Evolutionary conservation across 441 rosid species (phyloP).

Genomic region (Viola pubescens): DNA sequence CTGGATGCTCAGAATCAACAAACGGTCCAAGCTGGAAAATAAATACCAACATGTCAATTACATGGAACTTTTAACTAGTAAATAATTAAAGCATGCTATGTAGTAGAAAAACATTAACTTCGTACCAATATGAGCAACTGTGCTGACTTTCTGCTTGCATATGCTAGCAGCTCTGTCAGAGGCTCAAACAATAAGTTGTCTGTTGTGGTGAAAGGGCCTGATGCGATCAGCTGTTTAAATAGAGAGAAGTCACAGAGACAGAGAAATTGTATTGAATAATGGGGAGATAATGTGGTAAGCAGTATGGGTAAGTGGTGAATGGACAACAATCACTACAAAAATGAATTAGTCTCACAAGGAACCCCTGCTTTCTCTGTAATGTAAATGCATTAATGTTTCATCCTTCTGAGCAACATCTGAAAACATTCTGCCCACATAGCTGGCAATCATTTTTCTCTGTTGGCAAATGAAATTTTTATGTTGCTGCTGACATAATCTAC

Average conservation of each 20-base stretch:
- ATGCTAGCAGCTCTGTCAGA: slow-evolving; percentile 68
- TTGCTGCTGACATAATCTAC: background rate
- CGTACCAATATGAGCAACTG: slow-evolving; percentile 79
- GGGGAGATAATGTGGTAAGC: no score
- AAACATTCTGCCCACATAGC: slow-evolving; percentile 1
- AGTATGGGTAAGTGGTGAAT: background rate
- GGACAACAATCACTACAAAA: background rate
- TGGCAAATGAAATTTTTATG: background rate
- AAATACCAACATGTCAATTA: slow-evolving; percentile 17
- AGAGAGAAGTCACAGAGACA: slow-evolving; percentile 9
- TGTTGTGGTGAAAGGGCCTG: slow-evolving; percentile 84
- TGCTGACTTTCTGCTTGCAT: slow-evolving; percentile 64
- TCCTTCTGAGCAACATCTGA: slow-evolving; percentile 1
- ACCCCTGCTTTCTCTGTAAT: background rate
- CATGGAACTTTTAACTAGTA: slow-evolving; percentile 4
- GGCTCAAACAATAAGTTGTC: slow-evolving; percentile 92
- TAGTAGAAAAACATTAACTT: background rate
- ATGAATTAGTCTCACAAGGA: background rate
- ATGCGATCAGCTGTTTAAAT: slow-evolving; percentile 55
- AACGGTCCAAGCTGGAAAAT: slow-evolving; percentile 79
- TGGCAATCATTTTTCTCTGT: background rate
- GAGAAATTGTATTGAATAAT: background rate
- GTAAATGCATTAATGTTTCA: background rate
- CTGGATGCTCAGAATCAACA: slow-evolving; percentile 80
- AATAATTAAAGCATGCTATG: background rate